Evolutionary conservation across 192 early-diverging fungal genomes (phyloP), one percentile per base, ranked within the genome.

Genomic region (Phycomyces blakesleeanus): DNA sequence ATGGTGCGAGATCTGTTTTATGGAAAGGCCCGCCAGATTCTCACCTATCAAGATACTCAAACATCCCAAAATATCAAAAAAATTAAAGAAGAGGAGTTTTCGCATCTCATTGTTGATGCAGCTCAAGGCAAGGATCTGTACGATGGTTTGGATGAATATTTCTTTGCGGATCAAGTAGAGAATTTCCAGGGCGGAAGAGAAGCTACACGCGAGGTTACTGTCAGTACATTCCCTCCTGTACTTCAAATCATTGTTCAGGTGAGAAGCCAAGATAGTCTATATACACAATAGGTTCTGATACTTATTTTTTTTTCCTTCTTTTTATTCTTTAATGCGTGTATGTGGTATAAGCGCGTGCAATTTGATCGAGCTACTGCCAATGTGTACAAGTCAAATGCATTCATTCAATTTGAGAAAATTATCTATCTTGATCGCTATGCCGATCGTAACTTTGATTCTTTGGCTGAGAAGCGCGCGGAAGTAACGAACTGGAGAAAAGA

Each of bases 311-410:
- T n/a, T n/a, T n/a, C n/a, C n/a, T n/a, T n/a, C n/a, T n/a, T n/a
- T n/a, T n/a, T n/a, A n/a, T n/a, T n/a, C n/a, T n/a, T n/a, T n/a
- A n/a, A n/a, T n/a, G n/a, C n/a, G n/a, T n/a, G n/a, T n/a, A n/a
- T n/a, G n/a, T n/a, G n/a, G n/a, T n/a, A n/a, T 34, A 60, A 85
- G 78, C 73, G 89, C 2, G 85, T 87, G 11, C 87, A 88, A 73
- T 92, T 83, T 59, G 81, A 89, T 64, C 69, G 80, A 34, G 37
- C 66, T 0, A 81, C 78, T 2, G 63, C 83, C 51, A 71, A 73
- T 16, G 72, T 85, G 2, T 88, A 84, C 74, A 92, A 92, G 63
- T 81, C 84, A 11, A 83, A 88, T 73, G 83, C 87, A 40, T 85
- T 74, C n/a, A 52, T 92, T 34, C 49, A 78, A 10, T 76, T 92